Base-by-base conservation (phyloP, 2,329 filamentous ascomycete genomes). In the Coleophoma cylindrospora region DNA sequence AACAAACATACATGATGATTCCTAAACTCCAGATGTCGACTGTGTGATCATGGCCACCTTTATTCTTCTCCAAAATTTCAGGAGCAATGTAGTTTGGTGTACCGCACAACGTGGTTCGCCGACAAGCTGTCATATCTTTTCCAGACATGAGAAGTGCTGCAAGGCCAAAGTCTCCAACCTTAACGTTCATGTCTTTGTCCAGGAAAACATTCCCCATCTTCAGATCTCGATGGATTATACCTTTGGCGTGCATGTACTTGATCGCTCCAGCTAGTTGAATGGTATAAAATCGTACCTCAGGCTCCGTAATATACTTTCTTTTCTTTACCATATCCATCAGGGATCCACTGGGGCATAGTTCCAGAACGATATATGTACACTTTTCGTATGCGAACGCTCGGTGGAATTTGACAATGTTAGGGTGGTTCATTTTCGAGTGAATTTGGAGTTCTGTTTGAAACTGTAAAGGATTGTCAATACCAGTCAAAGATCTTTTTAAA, bases 171-270 rank as follows among this genome's bases (percentile, higher is more conserved):
- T 99, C 94, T 41, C 94, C 94, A 61, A 99, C 90, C 68, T 99
- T 99, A 61, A 96, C 86, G 64, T 99, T 95, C 92, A 99, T 96
- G 58, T 91, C 78, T 48, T 83, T 82, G 67, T 99, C 94, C 47
- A 99, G 77, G 63, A 99, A 99, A 58, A 99, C 86, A 67, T 99
- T 99, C 45, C 94, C 95, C 76, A 96, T 97, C 71, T 99, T 99
- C 60, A 99, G 71, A 69, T 99, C 94, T 45, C 94, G 84, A 69
- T 99, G 94, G 45, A 97, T 96, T 54, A 99, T 95, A 57, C 92
- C 94, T 66, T 95, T 88, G 63, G 84, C 84, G 68, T 99, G 95
- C 75, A 99, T 88, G 66, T 99, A 99, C 70, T 97, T 97, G 70
- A 99, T 92, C 36, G 94, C 94, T 34, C 94, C 94, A 57, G 92